Base-by-base conservation (phyloP, 1,139 yeast genomes). In the Candida sp. region DNA sequence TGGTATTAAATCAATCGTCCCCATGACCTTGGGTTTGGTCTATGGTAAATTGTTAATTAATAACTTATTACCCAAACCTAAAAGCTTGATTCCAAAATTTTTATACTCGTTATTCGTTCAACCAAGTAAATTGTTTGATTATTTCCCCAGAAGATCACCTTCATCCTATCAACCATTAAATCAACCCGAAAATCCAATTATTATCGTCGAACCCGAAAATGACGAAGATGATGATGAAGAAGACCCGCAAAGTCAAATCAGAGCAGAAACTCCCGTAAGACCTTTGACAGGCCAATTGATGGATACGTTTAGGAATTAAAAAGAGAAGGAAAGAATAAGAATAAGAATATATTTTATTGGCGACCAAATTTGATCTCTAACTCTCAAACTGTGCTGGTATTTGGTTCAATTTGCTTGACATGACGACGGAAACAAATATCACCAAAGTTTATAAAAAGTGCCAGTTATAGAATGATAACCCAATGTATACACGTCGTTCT, bases 41-140 rank as follows among this genome's bases (percentile, higher is more conserved):
- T 57, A 84, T n/a, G 90, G 91, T 4, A 74, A 72, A 41, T 60
- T 84, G 37, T 67, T 82, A 45, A 64, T 68, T 12, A 67, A 73
- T 46, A 84, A 81, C 32, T 60, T 85, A 7, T 60, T 86, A 15
- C 88, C 89, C 4, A 87, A 87, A 1, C 70, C 79, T 45, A 69
- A 69, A 42, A 61, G 75, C 58, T 52, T 79, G n/a, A 66, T 81
- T 22, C 73, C 80, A 4, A 47, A 45, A 8, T 37, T 48, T 3
- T 25, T 63, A 9, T 68, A 61, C 49, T 56, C 55, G 23, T 40
- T 63, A 11, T 55, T 64, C 33, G 50, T 60, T 1, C 52, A 52
- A 42, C 75, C 76, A 1, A 43, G 39, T 9, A 43, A 30, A 34
- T 34, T 44, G 34, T 9, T 40, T n/a, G 34, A 32, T 11, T 29